phyloP scores from a whole-genome alignment of 129 eudicot species.

The Glebionis coronaria region DNA sequence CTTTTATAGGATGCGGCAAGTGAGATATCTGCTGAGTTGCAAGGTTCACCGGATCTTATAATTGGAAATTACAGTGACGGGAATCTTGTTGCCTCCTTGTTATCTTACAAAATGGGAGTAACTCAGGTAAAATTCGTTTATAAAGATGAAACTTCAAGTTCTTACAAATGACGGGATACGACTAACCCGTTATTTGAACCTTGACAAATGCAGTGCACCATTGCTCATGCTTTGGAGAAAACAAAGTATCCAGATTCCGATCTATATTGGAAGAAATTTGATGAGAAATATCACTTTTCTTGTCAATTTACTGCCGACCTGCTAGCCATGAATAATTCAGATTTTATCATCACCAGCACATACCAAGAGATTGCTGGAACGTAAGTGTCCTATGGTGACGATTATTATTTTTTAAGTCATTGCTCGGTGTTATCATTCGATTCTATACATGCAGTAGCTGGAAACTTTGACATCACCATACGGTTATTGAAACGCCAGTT shows the following conservation, averaged over 20 bases:
- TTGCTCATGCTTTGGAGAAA: no score
- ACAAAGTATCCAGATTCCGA: constrained; percentile 98
- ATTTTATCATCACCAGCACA: constrained; percentile 97
- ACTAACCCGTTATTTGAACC: no score
- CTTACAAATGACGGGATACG: no score
- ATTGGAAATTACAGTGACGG: constrained; percentile 98
- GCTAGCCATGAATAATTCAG: constrained; percentile 93
- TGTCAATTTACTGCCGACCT: constrained; percentile 97
- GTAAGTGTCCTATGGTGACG: constrained; percentile 45
- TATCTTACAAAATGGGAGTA: constrained; percentile 86
- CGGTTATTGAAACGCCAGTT: no score
- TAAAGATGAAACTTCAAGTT: no score
- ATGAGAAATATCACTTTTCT: no score
- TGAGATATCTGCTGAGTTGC: constrained; percentile 80
- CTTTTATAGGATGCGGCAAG: constrained; percentile 69
- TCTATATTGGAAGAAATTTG: constrained; percentile 81
- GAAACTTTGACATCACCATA: no score
- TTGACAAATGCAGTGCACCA: no score
- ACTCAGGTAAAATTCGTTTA: no score
- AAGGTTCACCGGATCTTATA: constrained; percentile 77
- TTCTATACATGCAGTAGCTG: background rate
- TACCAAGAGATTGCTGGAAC: no score
- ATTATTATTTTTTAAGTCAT: background rate
- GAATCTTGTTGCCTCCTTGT: constrained; percentile 88
- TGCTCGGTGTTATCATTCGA: no score